Conservation (phyloP, 176 grass and related monocot species). For the Eremochloa ophiuroides region DNA sequence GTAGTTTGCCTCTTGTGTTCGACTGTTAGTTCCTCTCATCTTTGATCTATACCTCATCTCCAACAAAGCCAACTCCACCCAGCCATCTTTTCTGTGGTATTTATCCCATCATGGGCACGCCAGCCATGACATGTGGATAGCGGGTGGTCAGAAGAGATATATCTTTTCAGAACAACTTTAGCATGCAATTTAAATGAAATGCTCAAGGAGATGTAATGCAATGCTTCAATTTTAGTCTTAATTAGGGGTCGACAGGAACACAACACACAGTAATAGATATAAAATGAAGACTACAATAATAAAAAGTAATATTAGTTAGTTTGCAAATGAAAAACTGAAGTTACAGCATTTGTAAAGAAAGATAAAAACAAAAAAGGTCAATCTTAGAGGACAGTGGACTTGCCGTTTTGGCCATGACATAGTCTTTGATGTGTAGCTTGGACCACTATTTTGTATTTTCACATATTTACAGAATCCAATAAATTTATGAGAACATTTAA, state of each 20-base stretch:
- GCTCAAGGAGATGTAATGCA: neutral
- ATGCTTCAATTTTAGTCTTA: neutral
- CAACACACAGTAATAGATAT: neutral
- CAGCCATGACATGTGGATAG: neutral
- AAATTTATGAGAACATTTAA: neutral
- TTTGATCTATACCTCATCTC: neutral
- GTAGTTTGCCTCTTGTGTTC: neutral
- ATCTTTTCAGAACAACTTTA: neutral
- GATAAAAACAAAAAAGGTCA: neutral
- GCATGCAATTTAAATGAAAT: neutral
- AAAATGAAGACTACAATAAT: neutral
- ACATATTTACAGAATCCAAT: neutral
- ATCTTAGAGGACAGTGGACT: neutral
- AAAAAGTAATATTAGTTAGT: neutral
- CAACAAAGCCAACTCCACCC: neutral
- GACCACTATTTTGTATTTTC: neutral
- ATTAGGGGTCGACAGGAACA: neutral
- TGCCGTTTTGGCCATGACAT: neutral
- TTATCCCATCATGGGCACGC: neutral
- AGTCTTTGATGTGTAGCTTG: neutral
- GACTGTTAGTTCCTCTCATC: neutral
- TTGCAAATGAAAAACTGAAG: constrained; percentile 1
- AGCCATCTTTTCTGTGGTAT: neutral
- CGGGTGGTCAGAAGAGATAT: neutral
- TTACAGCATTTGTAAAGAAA: neutral